Evolutionary conservation across 2,329 filamentous ascomycete genomes (phyloP), one percentile per base, ranked within the genome.

Genomic region (Nemania abortiva): DNA sequence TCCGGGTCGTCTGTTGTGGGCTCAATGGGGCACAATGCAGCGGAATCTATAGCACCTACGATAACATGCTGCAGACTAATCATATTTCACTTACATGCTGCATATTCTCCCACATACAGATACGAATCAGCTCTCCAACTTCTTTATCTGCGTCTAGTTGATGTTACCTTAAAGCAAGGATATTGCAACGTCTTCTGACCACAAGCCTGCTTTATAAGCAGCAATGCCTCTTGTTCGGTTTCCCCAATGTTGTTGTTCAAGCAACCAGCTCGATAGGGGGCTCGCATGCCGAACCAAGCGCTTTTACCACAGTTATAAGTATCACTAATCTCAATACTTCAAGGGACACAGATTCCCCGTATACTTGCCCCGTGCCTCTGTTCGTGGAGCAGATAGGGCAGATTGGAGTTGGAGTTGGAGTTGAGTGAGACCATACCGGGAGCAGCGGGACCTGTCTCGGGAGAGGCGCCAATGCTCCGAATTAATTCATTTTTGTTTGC

Each of bases 121-220:
- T 37, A 24, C 31, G 54, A 53, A 45, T 53, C 7, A 63, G 18
- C 39, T 57, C 31, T 52, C 22, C 18, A 63, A 34, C 37, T 58
- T 31, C 53, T 63, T 54, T 42, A 55, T 65, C 29, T 10, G 63
- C 50, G 18, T 42, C n/a, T 52, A 52, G 34, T 47, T 7, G 39
- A 63, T 68, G 56, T 65, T 62, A 65, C 61, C 61, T 62, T 70
- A 10, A 18, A n/a, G 27, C 34, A 18, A 58, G 54, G 31, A 2
- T 68, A 65, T 68, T 50, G 62, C 68, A 68, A 68, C 68, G 65
- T 65, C 34, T 27, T 63, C 50, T 39, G 37, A 47, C 47, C 24
- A 27, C 29, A 42, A 18, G 22, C 24, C 15, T 65, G 65, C 57
- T 70, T 70, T 67, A 61, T 67, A 66, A 69, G 57, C 63, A 53